Evolutionary conservation across 352 stramenopile genomes (phyloP).

Genomic region (Globisporangium nunn): DNA sequence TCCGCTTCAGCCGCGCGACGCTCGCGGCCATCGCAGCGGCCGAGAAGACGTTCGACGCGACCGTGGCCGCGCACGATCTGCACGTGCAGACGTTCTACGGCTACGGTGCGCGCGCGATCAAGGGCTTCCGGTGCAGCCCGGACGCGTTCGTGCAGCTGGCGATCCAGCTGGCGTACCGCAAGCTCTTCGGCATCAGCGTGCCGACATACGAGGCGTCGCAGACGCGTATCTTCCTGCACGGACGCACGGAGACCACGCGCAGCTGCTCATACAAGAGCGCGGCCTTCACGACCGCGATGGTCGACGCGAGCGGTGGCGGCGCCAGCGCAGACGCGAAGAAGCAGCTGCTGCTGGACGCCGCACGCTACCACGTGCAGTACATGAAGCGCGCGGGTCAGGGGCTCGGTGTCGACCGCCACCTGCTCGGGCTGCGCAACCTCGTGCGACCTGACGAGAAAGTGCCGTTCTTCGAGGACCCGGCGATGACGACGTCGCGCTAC

Average conservation of each 20-base stretch:
- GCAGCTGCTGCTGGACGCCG: constrained; percentile 32
- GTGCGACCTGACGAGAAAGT: constrained; percentile 39
- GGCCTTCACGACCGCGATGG: constrained; percentile 86
- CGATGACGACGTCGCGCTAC: constrained; percentile 56
- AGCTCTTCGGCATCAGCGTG: constrained; percentile 51
- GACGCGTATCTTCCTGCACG: constrained; percentile 92
- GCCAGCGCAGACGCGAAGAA: constrained; percentile 28
- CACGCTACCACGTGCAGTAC: constrained; percentile 50
- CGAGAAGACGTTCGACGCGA: constrained; percentile 55
- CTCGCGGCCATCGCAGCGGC: constrained; percentile 40
- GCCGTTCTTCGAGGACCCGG: constrained; percentile 65
- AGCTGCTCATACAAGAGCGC: constrained; percentile 74
- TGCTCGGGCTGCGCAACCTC: constrained; percentile 86
- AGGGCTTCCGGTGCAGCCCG: constrained; percentile 86
- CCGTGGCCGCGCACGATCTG: constrained; percentile 83
- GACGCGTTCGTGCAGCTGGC: constrained; percentile 95
- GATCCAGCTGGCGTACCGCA: constrained; percentile 91
- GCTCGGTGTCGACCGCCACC: constrained; percentile 90
- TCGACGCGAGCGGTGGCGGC: constrained; percentile 26
- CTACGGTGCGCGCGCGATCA: constrained; percentile 87
- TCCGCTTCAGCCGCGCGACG: constrained; percentile 44
- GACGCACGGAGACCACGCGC: constrained; percentile 89
- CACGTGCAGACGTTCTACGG: constrained; percentile 84
- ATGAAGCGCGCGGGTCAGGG: constrained; percentile 67
- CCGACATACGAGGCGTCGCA: constrained; percentile 95